phyloP scores from a whole-genome alignment of 1,284 basidiomycete genomes.

The Ceratobasidium theobromae region DNA sequence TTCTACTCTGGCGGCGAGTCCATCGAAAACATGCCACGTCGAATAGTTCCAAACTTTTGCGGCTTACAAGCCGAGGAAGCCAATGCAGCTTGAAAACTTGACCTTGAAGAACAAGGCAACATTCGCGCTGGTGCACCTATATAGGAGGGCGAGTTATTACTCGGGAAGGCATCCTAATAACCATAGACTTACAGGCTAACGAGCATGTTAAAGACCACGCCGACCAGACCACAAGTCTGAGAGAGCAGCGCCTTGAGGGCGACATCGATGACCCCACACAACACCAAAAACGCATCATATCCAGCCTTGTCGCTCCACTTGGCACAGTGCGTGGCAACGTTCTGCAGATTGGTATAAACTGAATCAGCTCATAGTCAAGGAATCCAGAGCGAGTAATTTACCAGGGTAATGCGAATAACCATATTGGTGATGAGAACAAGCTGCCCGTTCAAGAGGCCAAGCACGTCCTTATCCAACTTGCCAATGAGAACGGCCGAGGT shows the following conservation, averaged over 20 bases:
- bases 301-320: constrained; percentile 28
- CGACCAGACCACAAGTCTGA: constrained; percentile 4
- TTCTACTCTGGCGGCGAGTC: no score
- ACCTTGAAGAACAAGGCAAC: constrained; percentile 22
- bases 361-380: neutral
- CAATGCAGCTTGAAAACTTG: constrained; percentile 21
- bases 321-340: constrained; percentile 10
- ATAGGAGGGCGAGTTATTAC: neutral
- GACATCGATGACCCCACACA: constrained; percentile 8
- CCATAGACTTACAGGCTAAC: constrained; percentile 13
- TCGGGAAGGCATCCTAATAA: neutral
- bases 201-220: constrained; percentile 1
- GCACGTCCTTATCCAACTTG: neutral
- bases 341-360: neutral
- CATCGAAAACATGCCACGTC: neutral
- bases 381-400: neutral
- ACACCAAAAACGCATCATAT: constrained; percentile 4
- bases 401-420: constrained; percentile 3
- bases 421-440: constrained; percentile 14
- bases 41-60: neutral
- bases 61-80: constrained; percentile 17
- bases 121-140: constrained; percentile 1
- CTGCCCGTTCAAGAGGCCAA: constrained; percentile 13
- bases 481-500: constrained; percentile 1
- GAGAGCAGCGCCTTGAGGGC: constrained; percentile 18